Evolutionary conservation across 495 filamentous ascomycete species (phyloP).

Genomic region (Alectoria sarmentosa): DNA sequence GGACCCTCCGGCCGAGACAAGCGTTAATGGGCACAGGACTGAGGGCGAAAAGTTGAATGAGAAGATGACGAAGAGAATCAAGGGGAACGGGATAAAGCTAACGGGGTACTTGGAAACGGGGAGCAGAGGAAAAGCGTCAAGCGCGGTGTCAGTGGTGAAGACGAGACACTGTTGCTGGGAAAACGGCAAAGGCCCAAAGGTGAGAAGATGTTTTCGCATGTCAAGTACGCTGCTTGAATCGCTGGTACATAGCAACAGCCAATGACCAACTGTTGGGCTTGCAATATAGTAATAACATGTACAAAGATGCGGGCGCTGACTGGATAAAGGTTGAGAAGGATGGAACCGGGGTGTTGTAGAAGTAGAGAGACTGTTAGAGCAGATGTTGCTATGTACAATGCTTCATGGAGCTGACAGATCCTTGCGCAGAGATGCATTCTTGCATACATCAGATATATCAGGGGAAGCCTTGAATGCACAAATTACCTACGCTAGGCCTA

Average conservation of each 20-base stretch:
- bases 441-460: no score
- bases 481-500: not conserved
- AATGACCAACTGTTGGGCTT: not conserved
- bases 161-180: not conserved
- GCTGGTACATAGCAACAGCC: not conserved
- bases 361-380: no score
- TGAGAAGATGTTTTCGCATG: not conserved
- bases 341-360: no score
- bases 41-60: not conserved
- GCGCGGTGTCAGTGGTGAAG: not conserved
- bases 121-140: constrained; percentile 3
- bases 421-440: no score
- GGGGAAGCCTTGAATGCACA: no score
- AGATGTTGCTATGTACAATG: no score
- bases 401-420: no score
- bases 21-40: not conserved
- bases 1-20: not conserved
- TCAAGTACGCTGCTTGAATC: not conserved
- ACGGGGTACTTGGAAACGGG: not conserved
- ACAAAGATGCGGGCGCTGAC: no score
- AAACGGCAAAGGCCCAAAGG: not conserved
- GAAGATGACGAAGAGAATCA: not conserved
- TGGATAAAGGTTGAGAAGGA: no score
- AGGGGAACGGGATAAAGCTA: not conserved
- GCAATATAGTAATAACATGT: not conserved